Evolutionary conservation across 225 moss, liverwort and hornwort genomes (phyloP), one percentile per base, ranked within the genome.

Genomic region (Physcomitrium patens): DNA sequence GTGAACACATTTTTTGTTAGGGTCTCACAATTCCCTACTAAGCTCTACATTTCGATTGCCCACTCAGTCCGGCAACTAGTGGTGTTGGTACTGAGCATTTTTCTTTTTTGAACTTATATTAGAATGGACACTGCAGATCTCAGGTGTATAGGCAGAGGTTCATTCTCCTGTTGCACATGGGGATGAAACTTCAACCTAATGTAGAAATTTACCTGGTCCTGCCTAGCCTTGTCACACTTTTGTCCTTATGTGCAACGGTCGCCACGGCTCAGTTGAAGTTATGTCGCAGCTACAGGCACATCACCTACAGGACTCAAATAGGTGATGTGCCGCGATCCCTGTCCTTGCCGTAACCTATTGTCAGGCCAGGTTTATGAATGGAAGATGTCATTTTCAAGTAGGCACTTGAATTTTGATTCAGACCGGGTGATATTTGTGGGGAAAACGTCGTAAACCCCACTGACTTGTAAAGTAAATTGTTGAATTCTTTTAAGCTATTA

Each of bases 21-120:
- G 81, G 57, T 37, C 10, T 60, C 44, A 12, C 31, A 80, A 60
- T 60, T 54, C 18, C n/a, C 11, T 22, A 42, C 69, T 64, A 59
- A 76, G 79, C 71, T 79, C 81, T 71, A 57, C 61, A 84, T 78
- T 78, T 77, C n/a, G 69, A 66, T 56, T 69, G 68, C 12, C 24
- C 52, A 67, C 73, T 78, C 81, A 84, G 61, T 46, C 83, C 56
- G 68, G 79, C 75, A 75, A 78, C 69, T 70, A 70, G 69, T 37
- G 55, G 65, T 80, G 78, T 59, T 50, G 74, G 60, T 76, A 60
- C 78, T 81, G 78, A 73, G 78, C 76, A 81, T 68, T 78, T 66
- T 62, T 79, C 79, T 71, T 71, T 87, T 67, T 76, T 77, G 14
- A 77, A 55, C 67, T 76, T 81, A 71, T 67, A 84, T 74, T 74